Conservation (phyloP, 441 rosid species). For the Mallotus repandus region DNA sequence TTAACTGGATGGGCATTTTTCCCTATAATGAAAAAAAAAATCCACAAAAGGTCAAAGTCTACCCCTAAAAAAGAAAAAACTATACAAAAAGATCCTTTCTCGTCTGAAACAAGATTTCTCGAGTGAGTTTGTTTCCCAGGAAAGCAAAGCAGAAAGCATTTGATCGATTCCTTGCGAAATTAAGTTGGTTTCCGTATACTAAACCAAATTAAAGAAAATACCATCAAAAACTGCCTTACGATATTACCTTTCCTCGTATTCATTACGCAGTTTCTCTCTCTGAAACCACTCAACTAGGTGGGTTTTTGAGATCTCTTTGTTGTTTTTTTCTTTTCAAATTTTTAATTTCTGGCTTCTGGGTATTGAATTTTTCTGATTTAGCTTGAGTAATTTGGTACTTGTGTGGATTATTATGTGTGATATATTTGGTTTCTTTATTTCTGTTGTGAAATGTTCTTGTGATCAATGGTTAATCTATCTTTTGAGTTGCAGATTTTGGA, state of each 20-base stretch:
- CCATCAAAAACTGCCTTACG: background rate
- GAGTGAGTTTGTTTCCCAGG: background rate
- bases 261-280: background rate
- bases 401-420: background rate
- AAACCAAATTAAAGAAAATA: background rate
- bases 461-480: background rate
- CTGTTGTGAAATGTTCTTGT: background rate
- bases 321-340: background rate
- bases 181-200: background rate
- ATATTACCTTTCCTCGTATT: background rate
- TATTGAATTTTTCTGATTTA: background rate
- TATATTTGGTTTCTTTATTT: background rate
- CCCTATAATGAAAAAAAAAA: background rate
- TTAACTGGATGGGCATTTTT: background rate
- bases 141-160: background rate
- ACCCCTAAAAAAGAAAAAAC: background rate
- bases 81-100: background rate
- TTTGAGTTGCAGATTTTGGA: background rate
- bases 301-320: background rate
- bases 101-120: too few relatives aligned
- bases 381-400: background rate
- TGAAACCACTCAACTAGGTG: background rate
- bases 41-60: conserved; percentile 6
- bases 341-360: background rate
- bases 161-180: background rate